phyloP scores from a whole-genome alignment of 2,329 filamentous ascomycete species.

The Aschersonia sp. region DNA sequence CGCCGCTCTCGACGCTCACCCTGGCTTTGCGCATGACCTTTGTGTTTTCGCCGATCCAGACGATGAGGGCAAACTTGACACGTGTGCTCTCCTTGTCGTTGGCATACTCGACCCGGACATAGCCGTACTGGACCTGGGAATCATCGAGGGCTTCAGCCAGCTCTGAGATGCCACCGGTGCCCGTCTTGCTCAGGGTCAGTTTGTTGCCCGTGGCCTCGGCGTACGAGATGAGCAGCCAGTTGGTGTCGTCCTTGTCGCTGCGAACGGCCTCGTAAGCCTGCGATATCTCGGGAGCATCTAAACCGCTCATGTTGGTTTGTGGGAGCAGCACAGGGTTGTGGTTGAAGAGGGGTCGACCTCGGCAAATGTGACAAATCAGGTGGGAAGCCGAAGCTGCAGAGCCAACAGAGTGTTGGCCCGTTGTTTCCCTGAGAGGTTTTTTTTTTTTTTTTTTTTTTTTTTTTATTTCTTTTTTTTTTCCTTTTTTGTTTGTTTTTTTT shows the following conservation, averaged over 20 bases:
- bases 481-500: too few species aligned
- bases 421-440: too few species aligned
- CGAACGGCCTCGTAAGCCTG: conserved; percentile 54
- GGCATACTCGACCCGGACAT: conserved; percentile 52
- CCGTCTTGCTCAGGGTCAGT: conserved; percentile 40
- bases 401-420: neutral
- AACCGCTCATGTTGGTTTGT: conserved; percentile 33
- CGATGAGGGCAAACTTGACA: conserved; percentile 52
- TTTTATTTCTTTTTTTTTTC: too few species aligned
- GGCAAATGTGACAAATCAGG: neutral
- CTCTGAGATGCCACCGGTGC: conserved; percentile 45
- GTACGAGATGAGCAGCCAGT: conserved; percentile 55
- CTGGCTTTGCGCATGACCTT: conserved; percentile 58
- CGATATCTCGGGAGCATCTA: conserved; percentile 42
- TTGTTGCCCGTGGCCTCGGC: conserved; percentile 38
- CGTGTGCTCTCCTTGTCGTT: conserved; percentile 56
- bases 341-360: neutral
- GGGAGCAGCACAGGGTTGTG: neutral
- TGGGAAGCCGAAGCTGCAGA: neutral
- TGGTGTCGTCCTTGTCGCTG: conserved; percentile 48
- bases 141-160: conserved; percentile 41
- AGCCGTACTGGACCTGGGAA: conserved; percentile 49
- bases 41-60: conserved; percentile 53
- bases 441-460: too few species aligned
- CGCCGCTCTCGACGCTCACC: conserved; percentile 51